Conservation (phyloP, 2,329 filamentous ascomycete genomes). For the Knoxdaviesia capensis region DNA sequence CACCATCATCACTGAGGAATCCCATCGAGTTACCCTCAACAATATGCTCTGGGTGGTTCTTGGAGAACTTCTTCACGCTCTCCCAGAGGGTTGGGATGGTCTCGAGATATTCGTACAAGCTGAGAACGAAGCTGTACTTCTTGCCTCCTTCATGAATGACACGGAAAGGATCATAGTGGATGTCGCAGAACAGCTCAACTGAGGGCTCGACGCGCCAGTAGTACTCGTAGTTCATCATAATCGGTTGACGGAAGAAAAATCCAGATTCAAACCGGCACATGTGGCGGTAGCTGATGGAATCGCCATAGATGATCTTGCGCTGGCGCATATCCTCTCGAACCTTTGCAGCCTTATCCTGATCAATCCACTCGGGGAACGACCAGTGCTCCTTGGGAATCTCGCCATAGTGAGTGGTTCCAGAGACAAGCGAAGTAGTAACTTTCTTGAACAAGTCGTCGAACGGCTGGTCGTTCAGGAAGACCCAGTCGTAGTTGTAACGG, state of each 20-base stretch:
- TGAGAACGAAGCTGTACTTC: slow-evolving; percentile 95
- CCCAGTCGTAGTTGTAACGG: slow-evolving; percentile 96
- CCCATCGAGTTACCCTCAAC: slow-evolving; percentile 66
- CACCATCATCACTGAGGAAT: slow-evolving; percentile 80
- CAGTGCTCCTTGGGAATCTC: slow-evolving; percentile 82
- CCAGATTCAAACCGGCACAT: slow-evolving; percentile 99
- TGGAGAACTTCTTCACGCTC: slow-evolving; percentile 85
- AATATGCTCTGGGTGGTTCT: slow-evolving; percentile 76
- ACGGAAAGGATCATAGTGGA: slow-evolving; percentile 90
- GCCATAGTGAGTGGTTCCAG: slow-evolving; percentile 80
- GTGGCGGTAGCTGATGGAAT: slow-evolving; percentile 91
- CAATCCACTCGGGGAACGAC: slow-evolving; percentile 92
- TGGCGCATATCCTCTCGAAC: slow-evolving; percentile 87
- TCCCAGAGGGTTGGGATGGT: slow-evolving; percentile 95
- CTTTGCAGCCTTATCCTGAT: slow-evolving; percentile 78
- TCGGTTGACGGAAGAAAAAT: slow-evolving; percentile 91
- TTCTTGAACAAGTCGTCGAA: slow-evolving; percentile 91
- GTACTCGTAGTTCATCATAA: slow-evolving; percentile 95
- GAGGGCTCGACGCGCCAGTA: slow-evolving; percentile 99
- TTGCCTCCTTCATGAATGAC: slow-evolving; percentile 92
- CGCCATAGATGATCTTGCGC: slow-evolving; percentile 94
- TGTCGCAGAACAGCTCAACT: slow-evolving; percentile 88
- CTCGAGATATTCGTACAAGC: slow-evolving; percentile 88
- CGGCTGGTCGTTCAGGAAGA: slow-evolving; percentile 90
- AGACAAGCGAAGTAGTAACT: slow-evolving; percentile 74